Conservation (phyloP, 805 yeast species). For the Candida piceae region DNA sequence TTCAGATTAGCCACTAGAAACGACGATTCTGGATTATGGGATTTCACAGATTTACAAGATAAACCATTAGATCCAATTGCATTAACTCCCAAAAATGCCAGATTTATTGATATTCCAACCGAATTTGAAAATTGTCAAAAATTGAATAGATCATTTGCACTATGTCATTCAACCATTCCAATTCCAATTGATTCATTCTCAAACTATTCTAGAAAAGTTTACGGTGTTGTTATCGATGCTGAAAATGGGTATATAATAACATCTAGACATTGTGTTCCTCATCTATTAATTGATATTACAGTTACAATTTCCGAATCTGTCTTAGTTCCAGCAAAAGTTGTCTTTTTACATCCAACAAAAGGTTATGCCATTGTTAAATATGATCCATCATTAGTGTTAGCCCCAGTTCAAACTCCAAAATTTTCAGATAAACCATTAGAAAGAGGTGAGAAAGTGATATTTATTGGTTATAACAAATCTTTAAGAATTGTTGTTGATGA, state of each 20-base stretch:
- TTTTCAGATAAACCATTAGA: conserved; percentile 51
- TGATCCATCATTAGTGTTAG: conserved; percentile 68
- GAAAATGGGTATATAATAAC: conserved; percentile 73
- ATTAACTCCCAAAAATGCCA: conserved; percentile 56
- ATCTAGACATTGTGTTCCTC: conserved; percentile 76
- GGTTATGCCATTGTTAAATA: conserved; percentile 81
- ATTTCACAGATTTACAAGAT: conserved; percentile 47
- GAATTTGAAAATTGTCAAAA: conserved; percentile 49
- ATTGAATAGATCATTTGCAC: conserved; percentile 64
- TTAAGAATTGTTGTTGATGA: conserved; percentile 67
- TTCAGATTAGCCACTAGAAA: conserved; percentile 64
- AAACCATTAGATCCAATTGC: conserved; percentile 55
- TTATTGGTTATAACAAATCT: conserved; percentile 74
- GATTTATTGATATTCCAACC: conserved; percentile 63
- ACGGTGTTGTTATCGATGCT: conserved; percentile 82
- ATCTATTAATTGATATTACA: conserved; percentile 70
- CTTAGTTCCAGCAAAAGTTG: conserved; percentile 72
- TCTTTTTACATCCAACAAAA: conserved; percentile 81
- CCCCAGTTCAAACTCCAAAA: conserved; percentile 66
- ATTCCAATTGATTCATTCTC: conserved; percentile 74
- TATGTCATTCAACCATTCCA: conserved; percentile 60
- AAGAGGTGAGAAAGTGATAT: conserved; percentile 73
- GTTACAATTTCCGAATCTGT: conserved; percentile 84
- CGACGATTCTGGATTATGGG: conserved; percentile 54
- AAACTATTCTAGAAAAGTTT: conserved; percentile 52